These are phyloP conservation scores for Cupressus sempervirens DNA, from an alignment of 75 land plant genomes.

Conservation along the genomic window DNA sequence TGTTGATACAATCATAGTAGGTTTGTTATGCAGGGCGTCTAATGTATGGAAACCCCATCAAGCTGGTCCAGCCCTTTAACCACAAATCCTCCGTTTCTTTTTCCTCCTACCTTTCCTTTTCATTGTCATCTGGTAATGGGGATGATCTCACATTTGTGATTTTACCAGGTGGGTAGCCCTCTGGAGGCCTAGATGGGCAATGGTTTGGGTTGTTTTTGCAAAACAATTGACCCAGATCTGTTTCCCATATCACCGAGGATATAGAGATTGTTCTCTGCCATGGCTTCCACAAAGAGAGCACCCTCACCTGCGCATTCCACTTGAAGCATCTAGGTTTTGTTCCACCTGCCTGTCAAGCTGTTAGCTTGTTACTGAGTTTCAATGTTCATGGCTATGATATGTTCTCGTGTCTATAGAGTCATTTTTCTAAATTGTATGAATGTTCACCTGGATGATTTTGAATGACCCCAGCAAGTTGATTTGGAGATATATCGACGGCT, in stretches of 20 bases:
- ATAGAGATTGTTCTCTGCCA: no score
- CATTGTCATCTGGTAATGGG: slow-evolving; percentile 40
- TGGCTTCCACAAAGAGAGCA: no score
- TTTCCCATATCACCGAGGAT: not conserved
- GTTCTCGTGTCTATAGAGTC: no score
- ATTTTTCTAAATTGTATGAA: no score
- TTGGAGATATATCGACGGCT: no score
- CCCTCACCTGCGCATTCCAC: no score
- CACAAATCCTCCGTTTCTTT: slow-evolving; percentile 36
- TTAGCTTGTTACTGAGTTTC: no score
- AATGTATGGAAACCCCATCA: slow-evolving; percentile 51
- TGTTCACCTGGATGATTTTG: no score
- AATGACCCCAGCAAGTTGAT: no score
- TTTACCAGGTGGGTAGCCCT: slow-evolving; percentile 27
- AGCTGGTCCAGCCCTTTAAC: slow-evolving; percentile 19
- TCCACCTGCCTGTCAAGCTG: no score
- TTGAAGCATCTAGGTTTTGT: no score
- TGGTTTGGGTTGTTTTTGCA: slow-evolving; percentile 34
- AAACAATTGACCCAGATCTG: not conserved
- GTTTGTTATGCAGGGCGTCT: slow-evolving; percentile 25
- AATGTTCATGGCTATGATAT: no score
- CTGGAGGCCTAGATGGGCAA: slow-evolving; percentile 22
- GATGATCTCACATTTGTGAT: slow-evolving; percentile 58
- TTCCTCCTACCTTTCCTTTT: slow-evolving; percentile 58
- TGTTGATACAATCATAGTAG: not conserved